Base-by-base conservation (phyloP, 1,284 basidiomycete species). In the Anthracocystis panici-leucophaei region DNA sequence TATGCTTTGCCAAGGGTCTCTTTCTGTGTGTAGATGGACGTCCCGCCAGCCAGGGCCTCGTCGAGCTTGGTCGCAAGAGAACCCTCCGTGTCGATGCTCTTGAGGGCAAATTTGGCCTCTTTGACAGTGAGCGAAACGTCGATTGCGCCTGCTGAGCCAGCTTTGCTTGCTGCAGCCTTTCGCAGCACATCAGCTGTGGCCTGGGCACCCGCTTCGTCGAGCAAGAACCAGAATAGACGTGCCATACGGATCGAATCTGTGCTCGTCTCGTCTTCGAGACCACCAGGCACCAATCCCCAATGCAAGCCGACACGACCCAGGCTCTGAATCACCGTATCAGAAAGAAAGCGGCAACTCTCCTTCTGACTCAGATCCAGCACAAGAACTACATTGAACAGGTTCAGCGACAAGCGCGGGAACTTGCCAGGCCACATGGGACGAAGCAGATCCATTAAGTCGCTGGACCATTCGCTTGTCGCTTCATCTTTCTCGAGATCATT, bases 401-500 rank as follows among this genome's bases (percentile, higher is more conserved):
- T 84, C 20, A 76, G 52, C 16, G 69, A 66, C n/a, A 84, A 50
- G 12, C 67, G 56, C 3, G 81, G 81, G 35, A 83, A 81, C 23
- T 68, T 58, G 20, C 77, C 78, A 0, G 82, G 79, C 73, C 77
- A 82, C 64, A 75, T 62, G 16, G 80, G 81, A 20, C 77, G 75
- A 14, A 82, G 63, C 29, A 78, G 48, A 33, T 72, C 63, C 53
- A 73, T 62, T 44, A 78, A 52, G 12, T 72, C 69, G 27, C 57
- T 66, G 14, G 71, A 65, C 71, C 75, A 77, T 1, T 31, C 41
- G 18, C 44, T 57, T 9, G 69, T 77, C 10, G 57, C 57, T n/a
- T 86, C 87, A 82, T 97, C 95, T 69, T 90, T 92, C 86, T 93
- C 91, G 25, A 98, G 86, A 85, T 98, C 91, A 85, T 98, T 98